Percentiles rank a stretch among this genome's conserved stretches.
Evolutionary conservation across 768 basidiomycete genomes (phyloP).

Genomic region (Favolaschia claudopus): DNA sequence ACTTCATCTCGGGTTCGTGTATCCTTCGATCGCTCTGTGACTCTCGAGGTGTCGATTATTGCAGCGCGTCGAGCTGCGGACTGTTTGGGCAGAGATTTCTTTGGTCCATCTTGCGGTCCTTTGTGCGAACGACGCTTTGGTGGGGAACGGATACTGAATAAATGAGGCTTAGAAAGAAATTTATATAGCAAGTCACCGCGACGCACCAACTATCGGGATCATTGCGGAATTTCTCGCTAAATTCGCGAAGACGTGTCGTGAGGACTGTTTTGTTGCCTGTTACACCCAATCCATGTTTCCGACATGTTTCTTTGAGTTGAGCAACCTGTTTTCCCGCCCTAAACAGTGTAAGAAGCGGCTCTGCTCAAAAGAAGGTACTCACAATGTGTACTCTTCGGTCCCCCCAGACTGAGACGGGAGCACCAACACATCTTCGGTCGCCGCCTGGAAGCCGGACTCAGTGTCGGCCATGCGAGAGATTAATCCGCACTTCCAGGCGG

Average conservation of each 20-base stretch:
- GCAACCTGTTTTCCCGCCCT: background rate
- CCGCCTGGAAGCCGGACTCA: background rate
- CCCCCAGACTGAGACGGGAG: background rate
- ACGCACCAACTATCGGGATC: background rate
- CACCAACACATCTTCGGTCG: background rate
- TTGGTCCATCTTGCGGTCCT: conserved; percentile 7
- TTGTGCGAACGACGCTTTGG: conserved; percentile 14
- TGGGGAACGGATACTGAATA: background rate
- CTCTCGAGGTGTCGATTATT: conserved; percentile 4
- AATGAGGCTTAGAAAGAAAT: background rate
- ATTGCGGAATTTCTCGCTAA: background rate
- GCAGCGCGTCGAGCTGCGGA: background rate
- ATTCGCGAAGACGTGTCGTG: background rate
- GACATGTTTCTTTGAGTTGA: background rate
- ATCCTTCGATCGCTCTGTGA: conserved; percentile 19
- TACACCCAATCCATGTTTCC: no score
- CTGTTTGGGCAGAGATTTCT: background rate
- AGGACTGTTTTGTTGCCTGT: background rate
- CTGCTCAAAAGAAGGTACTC: background rate
- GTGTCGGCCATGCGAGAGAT: background rate
- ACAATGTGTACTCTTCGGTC: conserved; percentile 1
- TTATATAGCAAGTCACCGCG: background rate
- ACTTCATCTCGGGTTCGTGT: conserved; percentile 5
- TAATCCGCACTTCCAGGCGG: background rate
- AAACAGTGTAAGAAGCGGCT: background rate